Conservation (phyloP, 495 filamentous ascomycete genomes). For the Usnea hakonensis region DNA sequence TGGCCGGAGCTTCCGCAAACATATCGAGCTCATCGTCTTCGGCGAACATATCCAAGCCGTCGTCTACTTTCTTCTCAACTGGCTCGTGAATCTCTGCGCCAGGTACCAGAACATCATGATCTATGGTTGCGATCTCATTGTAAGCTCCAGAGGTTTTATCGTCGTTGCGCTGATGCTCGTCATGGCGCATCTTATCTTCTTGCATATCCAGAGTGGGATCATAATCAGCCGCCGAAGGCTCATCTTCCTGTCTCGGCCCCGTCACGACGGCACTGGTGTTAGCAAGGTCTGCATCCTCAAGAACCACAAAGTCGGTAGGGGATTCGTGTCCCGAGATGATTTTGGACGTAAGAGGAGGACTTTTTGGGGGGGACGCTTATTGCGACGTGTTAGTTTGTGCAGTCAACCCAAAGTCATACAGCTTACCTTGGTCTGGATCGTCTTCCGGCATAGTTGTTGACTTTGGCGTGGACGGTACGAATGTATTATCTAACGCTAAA, state of each 20-base stretch:
- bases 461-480: slow-evolving; percentile 46
- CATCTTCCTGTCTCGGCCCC: slow-evolving; percentile 55
- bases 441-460: slow-evolving; percentile 12
- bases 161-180: slow-evolving; percentile 49
- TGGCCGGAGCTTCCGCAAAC: slow-evolving; percentile 58
- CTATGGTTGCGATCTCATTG: slow-evolving; percentile 50
- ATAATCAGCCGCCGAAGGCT: slow-evolving; percentile 90
- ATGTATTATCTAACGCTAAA: slow-evolving; percentile 54
- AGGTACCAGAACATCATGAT: slow-evolving; percentile 51
- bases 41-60: slow-evolving; percentile 92
- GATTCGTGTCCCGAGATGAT: slow-evolving; percentile 42
- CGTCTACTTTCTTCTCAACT: slow-evolving; percentile 36
- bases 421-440: slow-evolving; percentile 21
- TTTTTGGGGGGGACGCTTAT: slow-evolving; percentile 27
- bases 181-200: slow-evolving; percentile 71
- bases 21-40: slow-evolving; percentile 85
- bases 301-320: slow-evolving; percentile 47
- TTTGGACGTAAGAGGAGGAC: slow-evolving; percentile 41
- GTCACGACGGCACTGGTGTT: slow-evolving; percentile 47
- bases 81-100: slow-evolving; percentile 33
- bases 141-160: slow-evolving; percentile 52
- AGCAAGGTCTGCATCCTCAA: slow-evolving; percentile 57
- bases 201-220: slow-evolving; percentile 89
- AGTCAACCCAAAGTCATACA: neutral
- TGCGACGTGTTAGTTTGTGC: neutral